These are phyloP conservation scores for Fusarium sp. DNA, from an alignment of 2,329 filamentous ascomycete species.

Conservation along the genomic window DNA sequence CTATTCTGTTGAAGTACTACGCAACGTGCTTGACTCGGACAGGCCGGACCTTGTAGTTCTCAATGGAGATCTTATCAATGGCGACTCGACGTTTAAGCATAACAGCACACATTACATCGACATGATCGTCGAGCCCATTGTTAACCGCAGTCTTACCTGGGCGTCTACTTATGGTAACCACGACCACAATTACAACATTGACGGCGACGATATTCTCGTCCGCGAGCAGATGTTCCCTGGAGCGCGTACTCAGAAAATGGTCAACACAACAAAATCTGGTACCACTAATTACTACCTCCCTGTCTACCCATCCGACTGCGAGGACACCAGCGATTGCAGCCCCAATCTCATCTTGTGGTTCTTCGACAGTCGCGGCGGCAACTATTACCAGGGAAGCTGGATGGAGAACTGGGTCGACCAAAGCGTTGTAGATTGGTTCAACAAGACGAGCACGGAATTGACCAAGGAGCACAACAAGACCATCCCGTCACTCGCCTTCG, in stretches of 20 bases:
- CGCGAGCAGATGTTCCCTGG: constrained; percentile 58
- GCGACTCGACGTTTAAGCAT: constrained; percentile 69
- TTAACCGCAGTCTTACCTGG: constrained; percentile 69
- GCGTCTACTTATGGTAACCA: constrained; percentile 80
- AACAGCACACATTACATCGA: constrained; percentile 71
- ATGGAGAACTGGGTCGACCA: constrained; percentile 60
- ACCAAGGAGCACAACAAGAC: constrained; percentile 49
- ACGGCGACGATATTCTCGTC: constrained; percentile 58
- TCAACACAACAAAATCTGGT: constrained; percentile 53
- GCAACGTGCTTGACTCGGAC: constrained; percentile 69
- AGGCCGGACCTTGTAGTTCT: constrained; percentile 72
- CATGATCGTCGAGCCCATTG: constrained; percentile 69
- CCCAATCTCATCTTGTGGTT: constrained; percentile 74
- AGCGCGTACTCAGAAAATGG: constrained; percentile 58
- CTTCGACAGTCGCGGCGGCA: constrained; percentile 75
- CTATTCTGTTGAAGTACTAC: constrained; percentile 69
- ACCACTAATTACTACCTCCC: constrained; percentile 64
- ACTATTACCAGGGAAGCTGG: constrained; percentile 58
- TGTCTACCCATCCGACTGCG: constrained; percentile 57
- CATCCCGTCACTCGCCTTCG: constrained; percentile 63
- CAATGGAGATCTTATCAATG: constrained; percentile 79
- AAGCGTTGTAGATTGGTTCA: constrained; percentile 62
- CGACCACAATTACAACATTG: constrained; percentile 71
- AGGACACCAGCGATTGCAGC: constrained; percentile 47
- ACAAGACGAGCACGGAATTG: constrained; percentile 45